Evolutionary conservation across 148 eudicot species (phyloP).

Genomic region (Cornus kousa): DNA sequence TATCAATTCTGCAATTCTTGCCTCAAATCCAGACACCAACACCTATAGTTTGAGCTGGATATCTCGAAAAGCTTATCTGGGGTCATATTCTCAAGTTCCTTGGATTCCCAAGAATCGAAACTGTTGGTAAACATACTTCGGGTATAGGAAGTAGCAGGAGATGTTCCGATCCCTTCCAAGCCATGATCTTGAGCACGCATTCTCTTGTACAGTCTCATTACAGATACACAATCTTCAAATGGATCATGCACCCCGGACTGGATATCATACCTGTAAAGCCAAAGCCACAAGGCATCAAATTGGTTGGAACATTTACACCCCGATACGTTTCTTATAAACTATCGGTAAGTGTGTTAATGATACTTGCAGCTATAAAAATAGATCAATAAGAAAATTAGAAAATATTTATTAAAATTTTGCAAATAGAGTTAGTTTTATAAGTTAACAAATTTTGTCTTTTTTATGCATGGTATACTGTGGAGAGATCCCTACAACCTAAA

Average conservation of each 20-base stretch:
- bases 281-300: not conserved
- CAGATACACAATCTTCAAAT: conserved; percentile 65
- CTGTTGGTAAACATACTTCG: conserved; percentile 15
- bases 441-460: too few species aligned
- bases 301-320: not conserved
- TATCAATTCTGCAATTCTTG: conserved; percentile 1
- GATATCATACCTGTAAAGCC: conserved; percentile 60
- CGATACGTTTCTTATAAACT: not conserved
- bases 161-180: conserved; percentile 5
- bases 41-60: conserved; percentile 58
- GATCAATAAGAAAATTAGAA: too few species aligned
- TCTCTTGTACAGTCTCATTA: conserved; percentile 67
- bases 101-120: conserved; percentile 33
- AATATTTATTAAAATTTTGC: too few species aligned
- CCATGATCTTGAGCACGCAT: conserved; percentile 59
- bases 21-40: conserved; percentile 73
- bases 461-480: too few species aligned
- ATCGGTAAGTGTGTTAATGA: not conserved
- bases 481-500: too few species aligned
- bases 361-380: too few species aligned
- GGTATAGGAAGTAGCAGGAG: conserved; percentile 12
- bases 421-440: too few species aligned
- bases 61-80: conserved; percentile 61
- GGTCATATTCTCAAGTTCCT: conserved; percentile 57
- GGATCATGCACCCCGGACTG: conserved; percentile 63